Conservation (phyloP, 2,329 filamentous ascomycete genomes). For the Truncatella angustata region DNA sequence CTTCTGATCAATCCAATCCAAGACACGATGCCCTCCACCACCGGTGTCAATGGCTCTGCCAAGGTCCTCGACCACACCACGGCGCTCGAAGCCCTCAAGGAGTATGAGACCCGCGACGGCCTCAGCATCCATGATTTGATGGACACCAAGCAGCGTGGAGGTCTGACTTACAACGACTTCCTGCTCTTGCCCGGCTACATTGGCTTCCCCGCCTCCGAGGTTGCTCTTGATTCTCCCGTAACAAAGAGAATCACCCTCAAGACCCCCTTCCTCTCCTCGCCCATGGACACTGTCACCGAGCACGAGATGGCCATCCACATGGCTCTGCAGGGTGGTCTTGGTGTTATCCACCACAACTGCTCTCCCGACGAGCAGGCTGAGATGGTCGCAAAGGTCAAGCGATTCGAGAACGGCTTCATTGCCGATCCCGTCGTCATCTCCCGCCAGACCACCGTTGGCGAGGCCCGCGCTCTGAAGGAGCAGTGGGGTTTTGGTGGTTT, state of each 20-base stretch:
- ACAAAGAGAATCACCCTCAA: conserved; percentile 96
- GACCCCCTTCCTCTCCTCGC: conserved; percentile 94
- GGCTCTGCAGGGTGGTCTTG: conserved; percentile 81
- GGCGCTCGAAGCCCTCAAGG: conserved; percentile 77
- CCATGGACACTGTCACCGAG: conserved; percentile 99
- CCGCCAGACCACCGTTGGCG: conserved; percentile 81
- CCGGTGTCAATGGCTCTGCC: conserved; percentile 54
- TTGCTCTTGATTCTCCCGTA: conserved; percentile 83
- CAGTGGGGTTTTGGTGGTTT: conserved; percentile 99
- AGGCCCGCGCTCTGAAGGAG: conserved; percentile 90
- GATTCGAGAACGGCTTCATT: conserved; percentile 99
- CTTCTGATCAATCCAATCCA: conserved; percentile 21
- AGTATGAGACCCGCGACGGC: conserved; percentile 80
- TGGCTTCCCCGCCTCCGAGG: conserved; percentile 90
- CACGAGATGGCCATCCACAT: conserved; percentile 99
- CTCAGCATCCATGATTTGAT: conserved; percentile 83
- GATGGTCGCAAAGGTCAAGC: conserved; percentile 99
- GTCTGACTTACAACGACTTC: conserved; percentile 98
- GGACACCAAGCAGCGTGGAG: conserved; percentile 87
- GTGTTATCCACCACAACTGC: conserved; percentile 99
- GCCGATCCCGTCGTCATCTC: conserved; percentile 90
- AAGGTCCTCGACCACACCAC: conserved; percentile 70
- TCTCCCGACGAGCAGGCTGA: conserved; percentile 95
- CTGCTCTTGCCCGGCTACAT: conserved; percentile 95
- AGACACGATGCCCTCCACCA: conserved; percentile 68